Base-by-base conservation (phyloP, 2,329 filamentous ascomycete species). In the Penicillium aurantiogriseum region DNA sequence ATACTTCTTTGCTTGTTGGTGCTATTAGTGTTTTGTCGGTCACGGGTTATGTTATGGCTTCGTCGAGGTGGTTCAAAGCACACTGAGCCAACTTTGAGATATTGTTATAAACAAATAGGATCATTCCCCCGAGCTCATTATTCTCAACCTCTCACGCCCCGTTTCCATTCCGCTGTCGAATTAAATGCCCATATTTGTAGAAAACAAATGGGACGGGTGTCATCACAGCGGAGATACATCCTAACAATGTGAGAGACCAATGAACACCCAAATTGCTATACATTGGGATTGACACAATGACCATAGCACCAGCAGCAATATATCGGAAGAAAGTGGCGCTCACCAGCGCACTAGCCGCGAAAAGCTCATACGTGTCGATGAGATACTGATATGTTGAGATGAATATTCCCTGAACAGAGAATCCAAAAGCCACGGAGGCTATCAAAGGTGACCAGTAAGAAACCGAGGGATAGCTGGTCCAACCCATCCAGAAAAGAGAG, bases 11-110 rank as follows among this genome's bases (percentile, higher is more conserved):
- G 61, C 54, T 95, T 88, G 75, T 94, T 88, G 58, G 90, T 86
- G 17, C 89, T 87, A 21, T 90, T 85, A 53, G 91, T 88, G 45
- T 61, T 10, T 36, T 90, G 90, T 68, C 92, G 85, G 71, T 88
- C 3, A 60, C 54, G 8, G 68, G 60, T 6, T 66, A 63, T 27
- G 38, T 64, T 6, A 17, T 49, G 1, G 48, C 56, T 51, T 43
- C 53, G 15, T 46, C 62, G 7, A 57, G 25, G 17, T 17, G 54
- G 11, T 17, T 48, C 3, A 60, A 45, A 25, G 27, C 40, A 2
- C 43, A 33, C 35, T 62, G 29, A 60, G 15, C 11, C 3, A 27
- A 19, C 11, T 23, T 25, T 10, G 31, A 23, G 15, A 13, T 48
- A 23, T 36, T 13, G 6, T 33, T n/a, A 46, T 46, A 13, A 17